Base-by-base conservation (phyloP, 1,284 basidiomycete species). In the Ceratobasidium papillatum region DNA sequence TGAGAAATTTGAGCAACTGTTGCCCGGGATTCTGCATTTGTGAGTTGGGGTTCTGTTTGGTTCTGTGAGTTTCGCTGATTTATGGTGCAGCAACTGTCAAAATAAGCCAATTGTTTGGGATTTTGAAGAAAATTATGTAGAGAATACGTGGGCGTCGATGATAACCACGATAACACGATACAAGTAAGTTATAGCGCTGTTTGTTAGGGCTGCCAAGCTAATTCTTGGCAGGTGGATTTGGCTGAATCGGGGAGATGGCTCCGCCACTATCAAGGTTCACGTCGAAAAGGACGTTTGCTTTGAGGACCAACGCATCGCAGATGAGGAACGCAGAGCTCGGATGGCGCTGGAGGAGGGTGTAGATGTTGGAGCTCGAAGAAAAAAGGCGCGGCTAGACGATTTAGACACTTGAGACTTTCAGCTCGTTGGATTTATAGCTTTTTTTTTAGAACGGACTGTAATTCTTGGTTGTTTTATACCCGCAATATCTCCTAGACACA, bases 21-120 rank as follows among this genome's bases (percentile, higher is more conserved):
- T 75, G 22, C 74, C 74, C n/a, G 74, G 74, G 12, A 75, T 75
- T 45, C 43, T 75, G 45, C 74, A 75, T 54, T 75, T 75, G 74
- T 75, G 52, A 75, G 74, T 62, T 12, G n/a, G n/a, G 19, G 9
- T 34, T 43, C 25, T 14, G 32, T 25, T 22, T 11, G 9, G 19
- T 56, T 22, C 9, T 4, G 14, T 43, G 30, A 19, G n/a, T n/a
- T 61, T 36, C 27, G 43, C 54, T 71, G 19, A 71, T 22, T 14
- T n/a, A 14, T 34, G 43, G 34, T 12, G 27, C 19, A 68, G 63
- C 52, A 64, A 59, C 45, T 65, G 65, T 34, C 71, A 74, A 64
- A 51, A 74, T 30, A 41, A 34, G 32, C 45, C 59, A 25, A 34
- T 74, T 4, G 62, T 74, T 5, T 74, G 62, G 58, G 71, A 66